A percentile compares a stretch with the other conserved stretches of the same genome.
These are phyloP conservation scores for Talaromyces piceae DNA, from an alignment of 2,329 filamentous ascomycete species.

Conservation along the genomic window DNA sequence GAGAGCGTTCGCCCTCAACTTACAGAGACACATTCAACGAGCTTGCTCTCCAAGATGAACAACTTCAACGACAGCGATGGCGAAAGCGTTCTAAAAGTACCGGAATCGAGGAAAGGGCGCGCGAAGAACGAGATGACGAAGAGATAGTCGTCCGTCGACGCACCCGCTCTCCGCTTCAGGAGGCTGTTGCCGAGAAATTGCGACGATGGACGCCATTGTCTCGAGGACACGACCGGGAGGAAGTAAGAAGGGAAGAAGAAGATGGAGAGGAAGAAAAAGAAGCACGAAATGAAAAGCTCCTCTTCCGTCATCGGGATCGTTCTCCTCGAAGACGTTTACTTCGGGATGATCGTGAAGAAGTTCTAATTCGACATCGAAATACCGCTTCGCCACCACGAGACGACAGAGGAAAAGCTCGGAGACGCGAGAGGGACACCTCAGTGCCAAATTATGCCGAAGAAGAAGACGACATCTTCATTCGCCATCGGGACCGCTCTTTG, in stretches of 20 bases:
- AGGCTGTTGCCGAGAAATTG: not conserved
- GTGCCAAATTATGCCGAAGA: constrained; percentile 3
- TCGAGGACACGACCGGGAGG: constrained; percentile 6
- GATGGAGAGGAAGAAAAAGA: constrained; percentile 6
- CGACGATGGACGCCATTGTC: constrained; percentile 8
- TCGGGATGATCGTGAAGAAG: constrained; percentile 9
- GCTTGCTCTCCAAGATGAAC: constrained; percentile 9
- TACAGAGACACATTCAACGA: constrained; percentile 1
- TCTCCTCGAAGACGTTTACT: constrained; percentile 1
- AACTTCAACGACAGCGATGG: not conserved
- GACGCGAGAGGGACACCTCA: not conserved
- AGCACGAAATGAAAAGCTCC: no score
- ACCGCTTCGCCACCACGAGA: constrained; percentile 1
- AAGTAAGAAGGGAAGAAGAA: not conserved
- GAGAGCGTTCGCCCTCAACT: constrained; percentile 16
- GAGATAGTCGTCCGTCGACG: constrained; percentile 1
- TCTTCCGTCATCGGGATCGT: constrained; percentile 4
- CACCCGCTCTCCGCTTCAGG: not conserved
- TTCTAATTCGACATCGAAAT: constrained; percentile 5
- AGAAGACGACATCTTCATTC: constrained; percentile 6
- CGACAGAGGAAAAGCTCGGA: not conserved
- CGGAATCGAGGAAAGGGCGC: not conserved
- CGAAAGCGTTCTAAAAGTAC: constrained; percentile 9
- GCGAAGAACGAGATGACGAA: not conserved
- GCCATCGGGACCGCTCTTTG: constrained; percentile 10